Conservation (phyloP, 176 grass and related monocot genomes). For the Bothriochloa decipiens region DNA sequence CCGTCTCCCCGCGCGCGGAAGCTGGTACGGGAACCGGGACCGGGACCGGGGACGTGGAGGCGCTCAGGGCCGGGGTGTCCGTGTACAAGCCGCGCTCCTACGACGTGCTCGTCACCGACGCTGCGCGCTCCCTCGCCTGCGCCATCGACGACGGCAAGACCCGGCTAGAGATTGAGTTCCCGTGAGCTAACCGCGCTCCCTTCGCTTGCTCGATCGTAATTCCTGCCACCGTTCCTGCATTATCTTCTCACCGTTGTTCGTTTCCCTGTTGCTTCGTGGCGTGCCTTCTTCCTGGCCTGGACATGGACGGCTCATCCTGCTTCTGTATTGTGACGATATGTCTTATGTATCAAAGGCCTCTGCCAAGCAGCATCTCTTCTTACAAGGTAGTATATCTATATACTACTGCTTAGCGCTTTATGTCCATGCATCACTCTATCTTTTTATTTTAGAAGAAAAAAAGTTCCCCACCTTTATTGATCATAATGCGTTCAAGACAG, state of each 20-base stretch:
- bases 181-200: slow-evolving; percentile 38
- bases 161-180: slow-evolving; percentile 96
- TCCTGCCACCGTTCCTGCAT: background rate
- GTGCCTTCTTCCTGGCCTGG: slow-evolving; percentile 24
- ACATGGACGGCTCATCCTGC: background rate
- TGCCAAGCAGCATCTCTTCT: slow-evolving; percentile 88
- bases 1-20: slow-evolving; percentile 41
- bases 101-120: slow-evolving; percentile 88
- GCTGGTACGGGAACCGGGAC: background rate
- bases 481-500: background rate
- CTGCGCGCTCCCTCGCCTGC: slow-evolving; percentile 72
- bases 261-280: background rate
- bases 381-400: slow-evolving; percentile 78
- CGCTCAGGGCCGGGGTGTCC: slow-evolving; percentile 60
- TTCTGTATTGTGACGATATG: slow-evolving; percentile 19
- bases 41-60: slow-evolving; percentile 10
- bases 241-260: background rate
- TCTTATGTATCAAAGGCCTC: slow-evolving; percentile 42
- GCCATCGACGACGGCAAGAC: slow-evolving; percentile 78
- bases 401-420: too few species aligned
- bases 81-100: slow-evolving; percentile 91
- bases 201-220: background rate
- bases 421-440: background rate
- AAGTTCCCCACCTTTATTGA: background rate
- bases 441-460: background rate